phyloP scores from a whole-genome alignment of 2,329 filamentous ascomycete genomes.

The Xylaria multiplex region DNA sequence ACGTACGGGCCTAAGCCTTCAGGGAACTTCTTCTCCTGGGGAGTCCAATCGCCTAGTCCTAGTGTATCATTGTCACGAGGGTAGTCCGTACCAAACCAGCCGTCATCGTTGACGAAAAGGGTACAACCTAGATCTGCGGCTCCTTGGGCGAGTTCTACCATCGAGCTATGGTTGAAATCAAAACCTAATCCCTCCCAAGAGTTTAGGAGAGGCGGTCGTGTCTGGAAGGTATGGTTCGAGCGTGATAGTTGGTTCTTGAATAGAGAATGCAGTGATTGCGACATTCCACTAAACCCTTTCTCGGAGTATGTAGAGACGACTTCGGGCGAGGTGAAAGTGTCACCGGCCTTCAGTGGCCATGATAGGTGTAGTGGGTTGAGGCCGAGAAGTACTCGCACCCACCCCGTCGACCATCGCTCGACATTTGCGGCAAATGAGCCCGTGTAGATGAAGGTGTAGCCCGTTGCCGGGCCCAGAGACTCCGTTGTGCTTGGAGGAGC shows the following conservation, averaged over 20 bases:
- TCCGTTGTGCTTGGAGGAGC: constrained; percentile 68
- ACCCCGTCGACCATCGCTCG: constrained; percentile 70
- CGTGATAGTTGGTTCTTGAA: constrained; percentile 66
- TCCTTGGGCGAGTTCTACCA: constrained; percentile 65
- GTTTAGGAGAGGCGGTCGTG: constrained; percentile 67
- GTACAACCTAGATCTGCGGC: constrained; percentile 68
- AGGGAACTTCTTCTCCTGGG: constrained; percentile 68
- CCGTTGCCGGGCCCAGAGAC: constrained; percentile 69
- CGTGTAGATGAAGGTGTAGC: constrained; percentile 72
- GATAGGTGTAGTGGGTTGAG: constrained; percentile 70
- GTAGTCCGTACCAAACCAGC: constrained; percentile 73
- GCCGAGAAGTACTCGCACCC: constrained; percentile 68
- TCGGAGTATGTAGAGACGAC: constrained; percentile 70
- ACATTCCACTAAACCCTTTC: constrained; percentile 69
- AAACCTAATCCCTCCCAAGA: constrained; percentile 73
- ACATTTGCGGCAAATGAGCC: constrained; percentile 71
- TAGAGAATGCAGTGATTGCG: constrained; percentile 68
- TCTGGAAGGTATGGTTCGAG: constrained; percentile 64
- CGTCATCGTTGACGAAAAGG: constrained; percentile 73
- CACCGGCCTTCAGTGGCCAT: constrained; percentile 64
- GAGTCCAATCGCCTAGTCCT: constrained; percentile 71
- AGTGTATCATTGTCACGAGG: constrained; percentile 66
- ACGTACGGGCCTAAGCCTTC: constrained; percentile 64
- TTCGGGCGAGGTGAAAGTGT: constrained; percentile 69
- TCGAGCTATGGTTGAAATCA: constrained; percentile 65